A percentile compares a stretch with the other conserved stretches of the same genome.
Evolutionary conservation across 805 yeast genomes (phyloP).

Genomic region (Nakazawaea peltata): DNA sequence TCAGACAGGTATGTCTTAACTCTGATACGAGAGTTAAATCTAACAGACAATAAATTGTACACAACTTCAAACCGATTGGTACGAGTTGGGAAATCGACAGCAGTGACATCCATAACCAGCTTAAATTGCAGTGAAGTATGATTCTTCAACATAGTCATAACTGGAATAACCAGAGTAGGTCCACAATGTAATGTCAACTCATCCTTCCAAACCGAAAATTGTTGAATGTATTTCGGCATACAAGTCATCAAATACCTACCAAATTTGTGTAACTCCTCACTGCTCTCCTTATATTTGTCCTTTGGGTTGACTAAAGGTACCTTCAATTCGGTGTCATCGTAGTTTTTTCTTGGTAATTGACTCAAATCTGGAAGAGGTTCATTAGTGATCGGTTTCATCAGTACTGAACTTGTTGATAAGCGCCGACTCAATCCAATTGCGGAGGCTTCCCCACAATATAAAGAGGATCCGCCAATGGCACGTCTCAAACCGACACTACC

Average conservation of each 20-base stretch:
- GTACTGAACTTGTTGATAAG: too few relatives aligned
- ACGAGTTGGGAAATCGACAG: conserved; percentile 80
- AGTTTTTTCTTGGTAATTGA: conserved; percentile 22
- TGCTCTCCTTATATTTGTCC: conserved; percentile 58
- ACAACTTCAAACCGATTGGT: conserved; percentile 82
- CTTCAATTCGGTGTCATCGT: conserved; percentile 22
- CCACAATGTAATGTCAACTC: conserved; percentile 71
- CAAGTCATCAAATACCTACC: conserved; percentile 73
- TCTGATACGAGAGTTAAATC: conserved; percentile 81
- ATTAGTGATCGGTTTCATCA: not conserved
- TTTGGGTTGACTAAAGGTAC: conserved; percentile 66
- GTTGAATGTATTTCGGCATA: conserved; percentile 76
- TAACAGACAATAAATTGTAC: conserved; percentile 70
- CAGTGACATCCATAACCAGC: conserved; percentile 73
- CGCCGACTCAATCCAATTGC: too few relatives aligned
- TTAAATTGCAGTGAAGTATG: conserved; percentile 81
- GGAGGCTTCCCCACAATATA: too few relatives aligned
- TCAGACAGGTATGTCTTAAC: conserved; percentile 86
- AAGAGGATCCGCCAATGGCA: too few relatives aligned
- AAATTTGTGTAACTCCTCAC: conserved; percentile 70
- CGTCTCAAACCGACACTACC: too few relatives aligned
- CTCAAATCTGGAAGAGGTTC: conserved; percentile 18
- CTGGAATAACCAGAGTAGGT: conserved; percentile 70
- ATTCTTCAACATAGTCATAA: conserved; percentile 58
- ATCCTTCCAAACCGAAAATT: conserved; percentile 86